phyloP scores from a whole-genome alignment of 2,329 filamentous ascomycete species.

The Dendryphion nanum region DNA sequence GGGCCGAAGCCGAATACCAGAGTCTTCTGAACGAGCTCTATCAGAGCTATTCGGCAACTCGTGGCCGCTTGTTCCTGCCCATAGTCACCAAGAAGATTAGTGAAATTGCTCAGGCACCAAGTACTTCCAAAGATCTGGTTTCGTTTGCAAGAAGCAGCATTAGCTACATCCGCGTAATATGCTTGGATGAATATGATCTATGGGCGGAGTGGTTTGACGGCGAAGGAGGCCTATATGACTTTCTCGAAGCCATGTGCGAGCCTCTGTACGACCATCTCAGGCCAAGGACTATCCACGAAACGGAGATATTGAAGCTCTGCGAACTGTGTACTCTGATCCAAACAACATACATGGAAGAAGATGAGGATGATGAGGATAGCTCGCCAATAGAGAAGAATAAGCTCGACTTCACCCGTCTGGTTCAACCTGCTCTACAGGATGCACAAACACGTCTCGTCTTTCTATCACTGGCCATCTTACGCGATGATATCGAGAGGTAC shows the following conservation, averaged over 20 bases:
- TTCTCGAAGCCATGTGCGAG: slow-evolving; percentile 65
- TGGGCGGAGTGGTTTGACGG: slow-evolving; percentile 67
- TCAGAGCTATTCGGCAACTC: slow-evolving; percentile 60
- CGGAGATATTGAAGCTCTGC: slow-evolving; percentile 64
- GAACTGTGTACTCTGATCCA: slow-evolving; percentile 66
- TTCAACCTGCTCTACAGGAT: slow-evolving; percentile 66
- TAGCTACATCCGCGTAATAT: slow-evolving; percentile 64
- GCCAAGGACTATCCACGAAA: slow-evolving; percentile 65
- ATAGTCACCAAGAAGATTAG: slow-evolving; percentile 61
- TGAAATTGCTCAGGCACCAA: slow-evolving; percentile 57
- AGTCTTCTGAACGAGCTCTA: slow-evolving; percentile 65
- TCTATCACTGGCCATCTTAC: slow-evolving; percentile 60
- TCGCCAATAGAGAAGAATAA: slow-evolving; percentile 52
- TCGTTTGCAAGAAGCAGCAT: slow-evolving; percentile 64
- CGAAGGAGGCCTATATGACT: slow-evolving; percentile 62
- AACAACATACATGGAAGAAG: slow-evolving; percentile 60
- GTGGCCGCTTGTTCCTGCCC: slow-evolving; percentile 59
- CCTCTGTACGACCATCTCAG: slow-evolving; percentile 66
- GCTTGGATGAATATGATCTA: slow-evolving; percentile 65
- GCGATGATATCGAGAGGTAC: slow-evolving; percentile 66
- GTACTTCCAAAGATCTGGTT: slow-evolving; percentile 62
- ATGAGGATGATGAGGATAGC: slow-evolving; percentile 48
- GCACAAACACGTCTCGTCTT: slow-evolving; percentile 67
- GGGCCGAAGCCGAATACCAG: slow-evolving; percentile 63
- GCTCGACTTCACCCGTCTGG: slow-evolving; percentile 61